Evolutionary conservation across 331 rosid genomes (phyloP).

Genomic region (Stylosanthes scabra): DNA sequence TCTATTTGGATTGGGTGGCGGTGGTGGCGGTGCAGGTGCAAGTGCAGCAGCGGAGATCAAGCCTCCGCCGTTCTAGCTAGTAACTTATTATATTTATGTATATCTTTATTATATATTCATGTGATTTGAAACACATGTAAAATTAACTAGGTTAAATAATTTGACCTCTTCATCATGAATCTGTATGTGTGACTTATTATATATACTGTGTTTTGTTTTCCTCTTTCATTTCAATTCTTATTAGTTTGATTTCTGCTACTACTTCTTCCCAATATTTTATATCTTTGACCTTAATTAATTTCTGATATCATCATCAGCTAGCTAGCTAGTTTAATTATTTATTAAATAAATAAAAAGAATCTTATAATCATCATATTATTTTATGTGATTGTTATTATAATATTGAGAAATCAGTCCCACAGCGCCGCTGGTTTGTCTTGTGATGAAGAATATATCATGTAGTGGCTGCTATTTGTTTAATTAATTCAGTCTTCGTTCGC

Average conservation of each 20-base stretch:
- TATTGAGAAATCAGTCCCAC: constrained; percentile 21
- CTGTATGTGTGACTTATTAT: neutral
- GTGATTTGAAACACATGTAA: constrained; percentile 2
- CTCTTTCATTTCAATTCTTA: neutral
- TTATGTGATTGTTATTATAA: neutral
- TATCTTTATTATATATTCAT: neutral
- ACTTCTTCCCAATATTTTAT: neutral
- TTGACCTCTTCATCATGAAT: neutral
- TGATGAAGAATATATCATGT: neutral
- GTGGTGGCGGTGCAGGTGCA: neutral
- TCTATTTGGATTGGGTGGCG: constrained; percentile 12
- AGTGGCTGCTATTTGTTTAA: neutral
- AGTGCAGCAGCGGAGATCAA: neutral
- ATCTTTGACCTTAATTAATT: neutral
- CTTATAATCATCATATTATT: no score
- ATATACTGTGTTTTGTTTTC: neutral
- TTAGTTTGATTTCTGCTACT: neutral
- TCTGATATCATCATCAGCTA: neutral
- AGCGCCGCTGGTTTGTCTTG: neutral
- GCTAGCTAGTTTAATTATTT: neutral
- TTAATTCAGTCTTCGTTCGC: no score
- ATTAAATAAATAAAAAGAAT: neutral
- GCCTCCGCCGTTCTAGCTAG: constrained; percentile 12
- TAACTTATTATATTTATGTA: neutral
- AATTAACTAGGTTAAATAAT: neutral